Evolutionary conservation across 169 alveolate genomes (phyloP), one percentile per base, ranked within the genome.

Genomic region (Eimeria praecox): DNA sequence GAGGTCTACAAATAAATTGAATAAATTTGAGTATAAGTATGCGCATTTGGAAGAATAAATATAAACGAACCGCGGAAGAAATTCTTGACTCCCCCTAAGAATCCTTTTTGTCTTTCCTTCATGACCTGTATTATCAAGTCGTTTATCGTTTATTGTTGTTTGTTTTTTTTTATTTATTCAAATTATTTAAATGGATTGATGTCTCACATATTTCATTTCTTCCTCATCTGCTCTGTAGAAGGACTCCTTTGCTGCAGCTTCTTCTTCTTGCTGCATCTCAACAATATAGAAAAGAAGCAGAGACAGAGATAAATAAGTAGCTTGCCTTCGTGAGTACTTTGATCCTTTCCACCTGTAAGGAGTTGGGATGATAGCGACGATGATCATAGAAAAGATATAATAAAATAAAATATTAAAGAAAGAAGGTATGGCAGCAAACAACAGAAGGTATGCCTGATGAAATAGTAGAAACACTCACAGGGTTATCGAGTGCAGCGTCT

Each of bases 191-290:
- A n/a, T 59, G 14, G 10, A 18, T 46, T 30, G 75, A 20, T 20
- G 27, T 64, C 40, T 27, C 35, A 91, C 95, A 33, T 91, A 91
- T 75, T 91, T 52, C 87, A 64, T 75, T 77, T 91, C 95, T 38
- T 83, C 90, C 27, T 91, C 83, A 30, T 91, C 95, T 27, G 95
- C 95, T 66, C 77, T 77, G 82, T 91, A 91, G 95, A 91, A 91
- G 2, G 95, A 86, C 85, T 91, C 91, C 66, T 40, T 73, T 27
- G 85, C 85, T 5, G 95, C 95, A 6, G 95, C 95, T 75, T 91
- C 95, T 42, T 91, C 95, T 62, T 91, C 95, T 77, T 91, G 90
- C 95, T 91, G 83, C 0, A 2, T 8, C 33, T 73, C 40, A 24
- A 0, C 22, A 73, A 73, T n/a, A 0, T 49, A 30, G 9, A 8